Evolutionary conservation across 768 basidiomycete species (phyloP).

Genomic region (Auriscalpium vulgare): DNA sequence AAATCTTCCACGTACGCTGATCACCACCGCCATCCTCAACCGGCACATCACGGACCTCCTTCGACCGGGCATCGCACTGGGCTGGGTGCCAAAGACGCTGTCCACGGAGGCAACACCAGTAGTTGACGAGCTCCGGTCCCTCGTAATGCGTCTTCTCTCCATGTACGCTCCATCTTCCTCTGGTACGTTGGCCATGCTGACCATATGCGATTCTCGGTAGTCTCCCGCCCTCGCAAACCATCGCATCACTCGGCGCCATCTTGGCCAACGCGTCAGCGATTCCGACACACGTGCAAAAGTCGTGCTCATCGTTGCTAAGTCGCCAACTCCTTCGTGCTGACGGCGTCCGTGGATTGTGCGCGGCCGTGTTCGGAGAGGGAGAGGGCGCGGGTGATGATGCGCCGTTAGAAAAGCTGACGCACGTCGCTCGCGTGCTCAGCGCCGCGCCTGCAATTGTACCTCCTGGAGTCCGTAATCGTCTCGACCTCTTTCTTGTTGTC

Average conservation of each 20-base stretch:
- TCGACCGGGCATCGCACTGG: constrained; percentile 51
- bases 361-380: constrained; percentile 61
- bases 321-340: constrained; percentile 62
- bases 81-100: constrained; percentile 61
- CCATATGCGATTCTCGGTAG: constrained; percentile 25
- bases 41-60: constrained; percentile 54
- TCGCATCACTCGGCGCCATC: constrained; percentile 56
- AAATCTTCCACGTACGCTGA: constrained; percentile 45
- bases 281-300: constrained; percentile 45
- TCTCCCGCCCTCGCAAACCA: constrained; percentile 56
- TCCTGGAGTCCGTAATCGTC: constrained; percentile 29
- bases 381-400: constrained; percentile 41
- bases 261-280: constrained; percentile 35
- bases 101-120: constrained; percentile 30
- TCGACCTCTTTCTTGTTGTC: too few species aligned
- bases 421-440: constrained; percentile 54
- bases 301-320: constrained; percentile 58
- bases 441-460: constrained; percentile 52
- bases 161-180: constrained; percentile 37
- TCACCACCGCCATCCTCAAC: constrained; percentile 50
- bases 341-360: constrained; percentile 62
- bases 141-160: constrained; percentile 48
- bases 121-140: constrained; percentile 40
- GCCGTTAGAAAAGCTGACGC: constrained; percentile 64
- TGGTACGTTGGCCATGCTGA: neutral